These are phyloP conservation scores for Erodium chrysanthum DNA, from an alignment of 441 rosid genomes.

Conservation along the genomic window DNA sequence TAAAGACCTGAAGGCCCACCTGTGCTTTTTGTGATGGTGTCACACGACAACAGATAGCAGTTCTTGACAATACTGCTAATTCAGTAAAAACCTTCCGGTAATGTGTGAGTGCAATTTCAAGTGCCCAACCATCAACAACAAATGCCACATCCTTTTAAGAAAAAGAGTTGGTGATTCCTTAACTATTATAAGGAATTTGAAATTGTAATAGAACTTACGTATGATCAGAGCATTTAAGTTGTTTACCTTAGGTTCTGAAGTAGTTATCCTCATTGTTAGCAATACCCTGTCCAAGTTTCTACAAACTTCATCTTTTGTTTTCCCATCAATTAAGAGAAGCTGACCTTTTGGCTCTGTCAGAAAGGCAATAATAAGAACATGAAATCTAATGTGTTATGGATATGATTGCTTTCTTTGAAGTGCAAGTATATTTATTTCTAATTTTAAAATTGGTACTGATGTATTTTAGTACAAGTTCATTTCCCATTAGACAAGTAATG, in stretches of 20 bases:
- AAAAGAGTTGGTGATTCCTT: not conserved
- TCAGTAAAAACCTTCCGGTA: slow-evolving; percentile 80
- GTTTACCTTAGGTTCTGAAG: slow-evolving; percentile 88
- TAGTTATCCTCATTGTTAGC: slow-evolving; percentile 87
- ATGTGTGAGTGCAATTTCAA: slow-evolving; percentile 83
- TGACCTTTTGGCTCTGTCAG: slow-evolving; percentile 92
- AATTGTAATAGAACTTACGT: slow-evolving; percentile 9
- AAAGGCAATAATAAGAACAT: slow-evolving; percentile 15
- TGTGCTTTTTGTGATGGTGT: slow-evolving; percentile 99
- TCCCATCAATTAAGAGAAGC: slow-evolving; percentile 86
- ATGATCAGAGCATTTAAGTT: not conserved
- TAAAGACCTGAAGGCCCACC: slow-evolving; percentile 35
- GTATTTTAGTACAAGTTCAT: not conserved
- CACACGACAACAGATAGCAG: slow-evolving; percentile 97
- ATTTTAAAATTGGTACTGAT: not conserved
- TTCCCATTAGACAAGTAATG: not conserved
- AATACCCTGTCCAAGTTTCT: slow-evolving; percentile 87
- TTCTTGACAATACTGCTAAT: slow-evolving; percentile 85
- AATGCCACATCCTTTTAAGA: slow-evolving; percentile 76
- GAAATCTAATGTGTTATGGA: not conserved
- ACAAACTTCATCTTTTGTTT: slow-evolving; percentile 79
- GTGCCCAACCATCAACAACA: slow-evolving; percentile 97
- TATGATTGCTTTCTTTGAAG: not conserved
- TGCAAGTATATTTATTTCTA: not conserved
- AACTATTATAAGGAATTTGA: not conserved